Evolutionary conservation across 495 filamentous ascomycete species (phyloP), one percentile per base, ranked within the genome.

Genomic region (Tuber aestivum): DNA sequence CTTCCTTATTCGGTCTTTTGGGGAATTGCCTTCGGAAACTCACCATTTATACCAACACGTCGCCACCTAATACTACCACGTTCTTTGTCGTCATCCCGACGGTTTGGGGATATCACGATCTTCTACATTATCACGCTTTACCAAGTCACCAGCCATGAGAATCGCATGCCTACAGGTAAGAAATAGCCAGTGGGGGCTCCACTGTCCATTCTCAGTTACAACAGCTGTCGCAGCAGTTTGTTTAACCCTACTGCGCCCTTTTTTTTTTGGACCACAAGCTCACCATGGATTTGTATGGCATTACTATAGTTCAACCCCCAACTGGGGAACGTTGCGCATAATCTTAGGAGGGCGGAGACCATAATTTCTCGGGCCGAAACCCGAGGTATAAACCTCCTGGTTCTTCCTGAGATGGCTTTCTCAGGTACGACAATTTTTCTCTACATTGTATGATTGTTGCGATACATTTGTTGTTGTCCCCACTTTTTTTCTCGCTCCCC

Each of bases 371-470:
- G 84, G 69, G 87, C 88, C 18, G 83, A 87, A 72, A 85, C 88
- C 2, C 78, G 84, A 70, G 84, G 88, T 48, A 77, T 92, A 41
- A 90, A 93, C 79, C 83, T 97, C 68, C 86, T 97, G 23, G 89
- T 97, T 20, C 85, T 98, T 72, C 93, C 94, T 18, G 95, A 98
- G 84, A 84, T 97, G 84, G 93, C 95, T 23, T 93, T 98, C 82
- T 89, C 93, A 71, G 94, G 93, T 93, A 87, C 78, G 88, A 85
- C 70, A 41, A 41, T 45, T 74, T 44, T 18, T 56, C 79, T 42
- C 72, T 76, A n/a, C n/a, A n/a, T n/a, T n/a, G n/a, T n/a, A 42
- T 72, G 72, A 44, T 27, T 40, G 21, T 69, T 48, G 70, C 73
- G 71, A 41, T 69, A 56, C 75, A 42, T 70, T 75, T 74, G 41